A percentile compares a stretch with the other conserved stretches of the same genome.
These are phyloP conservation scores for Cubamyces lactineus DNA, from an alignment of 768 basidiomycete species.

Conservation along the genomic window DNA sequence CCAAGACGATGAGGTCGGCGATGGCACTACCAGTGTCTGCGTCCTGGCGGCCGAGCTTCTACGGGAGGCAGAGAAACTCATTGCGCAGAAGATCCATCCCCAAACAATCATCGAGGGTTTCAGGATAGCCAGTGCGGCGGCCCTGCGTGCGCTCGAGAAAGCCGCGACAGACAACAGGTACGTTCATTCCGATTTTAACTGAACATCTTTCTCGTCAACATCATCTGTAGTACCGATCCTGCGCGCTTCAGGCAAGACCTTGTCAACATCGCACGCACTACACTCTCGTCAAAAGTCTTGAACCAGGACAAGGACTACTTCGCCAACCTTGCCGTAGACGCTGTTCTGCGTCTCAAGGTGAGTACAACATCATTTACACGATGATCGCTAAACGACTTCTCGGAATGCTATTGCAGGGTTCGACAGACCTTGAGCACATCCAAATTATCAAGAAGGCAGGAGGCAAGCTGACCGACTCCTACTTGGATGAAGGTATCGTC, in stretches of 20 bases:
- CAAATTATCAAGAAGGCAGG: slow-evolving; percentile 99
- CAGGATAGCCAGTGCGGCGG: slow-evolving; percentile 86
- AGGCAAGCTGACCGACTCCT: slow-evolving; percentile 96
- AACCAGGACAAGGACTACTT: slow-evolving; percentile 98
- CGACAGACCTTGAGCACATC: slow-evolving; percentile 95
- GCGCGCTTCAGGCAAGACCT: slow-evolving; percentile 83
- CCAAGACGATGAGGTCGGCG: slow-evolving; percentile 99
- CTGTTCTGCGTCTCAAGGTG: slow-evolving; percentile 90
- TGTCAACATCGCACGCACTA: slow-evolving; percentile 96
- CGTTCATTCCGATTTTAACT: background rate
- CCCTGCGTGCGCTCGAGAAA: slow-evolving; percentile 80
- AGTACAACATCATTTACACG: background rate
- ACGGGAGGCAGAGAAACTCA: slow-evolving; percentile 94
- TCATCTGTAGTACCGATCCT: slow-evolving; percentile 61
- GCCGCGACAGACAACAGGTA: slow-evolving; percentile 86
- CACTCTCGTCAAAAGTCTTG: slow-evolving; percentile 93
- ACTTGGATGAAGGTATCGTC: slow-evolving; percentile 86
- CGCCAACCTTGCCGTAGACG: slow-evolving; percentile 96
- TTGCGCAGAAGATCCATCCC: slow-evolving; percentile 91
- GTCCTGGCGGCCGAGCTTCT: slow-evolving; percentile 91
- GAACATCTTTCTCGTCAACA: no score
- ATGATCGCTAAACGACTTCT: no score
- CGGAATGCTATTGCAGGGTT: slow-evolving; percentile 58
- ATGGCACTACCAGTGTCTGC: slow-evolving; percentile 91
- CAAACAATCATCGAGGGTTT: slow-evolving; percentile 98